Base-by-base conservation (phyloP, 2,329 filamentous ascomycete genomes). In the Colletotrichum horii region DNA sequence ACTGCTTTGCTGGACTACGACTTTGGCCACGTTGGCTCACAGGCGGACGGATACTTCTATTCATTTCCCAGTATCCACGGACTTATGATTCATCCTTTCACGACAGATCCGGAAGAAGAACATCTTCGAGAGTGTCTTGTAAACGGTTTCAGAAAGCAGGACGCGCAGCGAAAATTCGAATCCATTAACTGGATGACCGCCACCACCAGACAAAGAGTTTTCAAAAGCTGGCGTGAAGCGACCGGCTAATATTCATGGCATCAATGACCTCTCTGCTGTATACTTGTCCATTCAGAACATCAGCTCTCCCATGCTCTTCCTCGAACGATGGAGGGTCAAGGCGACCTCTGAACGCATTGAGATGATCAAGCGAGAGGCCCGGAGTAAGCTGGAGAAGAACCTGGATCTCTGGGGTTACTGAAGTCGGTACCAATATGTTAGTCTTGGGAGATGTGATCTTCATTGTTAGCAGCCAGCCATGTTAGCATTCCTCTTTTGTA, bases 361-460 rank as follows among this genome's bases (percentile, higher is more conserved):
- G 6, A 52, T 52, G 6, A 48, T 48, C 38, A 52, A 52, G 43
- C 6, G n/a, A 1, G 43, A 52, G 11, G 43, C 43, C 0, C 2
- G n/a, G 2, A 52, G 24, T 2, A 52, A 24, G 11, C 12, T 52
- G 6, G 43, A 22, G 43, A 52, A 22, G 43, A 52, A 24, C 11
- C 43, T 52, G 0, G n/a, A 22, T 8, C 11, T 52, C 1, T 52
- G 43, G 43, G 43, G n/a, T 3, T 52, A 24, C 19, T 14, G 3
- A 52, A 14, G 1, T 2, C 1, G 2, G 11, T 5, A 48, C 11
- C n/a, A 4, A 4, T 22, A 22, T 22, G 11, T 0, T 52, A 8
- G n/a, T n/a, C 0, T 52, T n/a, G 2, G n/a, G 6, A 22, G 11
- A 22, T 22, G 0, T 14, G n/a, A 2, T 0, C 43, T 22, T 52